Base-by-base conservation (phyloP, 371 early-diverging fungal species). In the Vairimorpha ceranae region DNA sequence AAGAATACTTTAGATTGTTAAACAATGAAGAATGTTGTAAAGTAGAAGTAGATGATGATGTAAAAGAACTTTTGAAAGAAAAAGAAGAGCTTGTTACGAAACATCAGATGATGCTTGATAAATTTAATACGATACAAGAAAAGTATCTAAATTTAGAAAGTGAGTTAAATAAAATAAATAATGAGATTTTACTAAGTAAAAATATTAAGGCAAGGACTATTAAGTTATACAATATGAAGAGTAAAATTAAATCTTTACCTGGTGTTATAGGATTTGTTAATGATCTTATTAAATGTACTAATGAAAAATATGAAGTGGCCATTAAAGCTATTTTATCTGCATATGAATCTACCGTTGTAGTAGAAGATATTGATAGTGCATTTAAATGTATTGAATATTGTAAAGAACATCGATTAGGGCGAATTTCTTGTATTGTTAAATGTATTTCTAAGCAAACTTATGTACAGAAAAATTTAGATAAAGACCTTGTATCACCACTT, bases 391-490 rank as follows among this genome's bases (percentile, higher is more conserved):
- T 89, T 38, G 58, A 87, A 83, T 92, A 91, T 77, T 84, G 97
- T 85, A 86, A 91, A 74, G 94, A 94, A 75, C 93, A 93, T 83
- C 90, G 91, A 23, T 84, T 88, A 6, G 93, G 94, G 6, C 88
- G 89, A 61, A 90, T 92, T 0, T 92, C 93, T 0, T 98, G 97
- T 82, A 79, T 98, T 43, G 95, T 96, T 0, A 88, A 89, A 0
- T 78, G 95, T 8, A 77, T 77, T 48, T 2, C 33, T 25, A 51
- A 25, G 2, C 27, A 73, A 17, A 51, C 8, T 27, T 6, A 4
- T 54, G 7, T 54, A 25, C 10, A 7, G 3, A 54, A 23, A 6
- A 19, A 29, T 54, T 12, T 23, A 8, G 12, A 21, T 27, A 54
- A 54, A 54, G 6, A 27, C 25, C 32, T 15, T 19, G 32, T 89